A percentile compares a stretch with the other conserved stretches of the same genome.
Evolutionary conservation across 768 basidiomycete species (phyloP).

Genomic region (Termitomyces sp.): DNA sequence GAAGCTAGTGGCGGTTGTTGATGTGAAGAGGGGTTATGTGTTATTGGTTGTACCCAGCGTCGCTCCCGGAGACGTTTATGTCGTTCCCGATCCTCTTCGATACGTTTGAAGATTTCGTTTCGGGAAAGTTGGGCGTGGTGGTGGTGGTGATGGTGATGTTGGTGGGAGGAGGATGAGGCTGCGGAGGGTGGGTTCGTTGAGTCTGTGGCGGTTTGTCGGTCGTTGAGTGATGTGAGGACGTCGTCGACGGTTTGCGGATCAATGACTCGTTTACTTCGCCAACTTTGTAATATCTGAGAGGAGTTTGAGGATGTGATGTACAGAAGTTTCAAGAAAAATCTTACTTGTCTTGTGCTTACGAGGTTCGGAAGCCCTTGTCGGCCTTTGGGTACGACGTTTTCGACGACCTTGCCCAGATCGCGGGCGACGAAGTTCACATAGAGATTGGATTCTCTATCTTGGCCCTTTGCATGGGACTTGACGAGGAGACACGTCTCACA

Average conservation of each 20-base stretch:
- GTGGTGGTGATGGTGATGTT: slow-evolving; percentile 13
- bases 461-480: slow-evolving; percentile 49
- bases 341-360: slow-evolving; percentile 81
- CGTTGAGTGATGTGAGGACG: slow-evolving; percentile 52
- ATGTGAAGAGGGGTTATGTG: slow-evolving; percentile 44
- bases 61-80: slow-evolving; percentile 90
- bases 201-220: slow-evolving; percentile 28
- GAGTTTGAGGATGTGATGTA: not conserved
- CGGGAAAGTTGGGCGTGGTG: slow-evolving; percentile 43
- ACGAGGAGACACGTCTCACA: slow-evolving; percentile 75
- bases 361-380: slow-evolving; percentile 85
- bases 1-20: slow-evolving; percentile 48
- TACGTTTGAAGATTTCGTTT: slow-evolving; percentile 76
- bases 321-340: slow-evolving; percentile 13
- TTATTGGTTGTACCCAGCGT: slow-evolving; percentile 84
- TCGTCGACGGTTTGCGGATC: slow-evolving; percentile 78
- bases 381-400: slow-evolving; percentile 85
- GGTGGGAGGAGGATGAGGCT: slow-evolving; percentile 18
- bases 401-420: slow-evolving; percentile 77
- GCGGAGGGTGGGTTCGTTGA: slow-evolving; percentile 10
- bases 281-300: slow-evolving; percentile 82
- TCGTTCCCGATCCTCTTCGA: slow-evolving; percentile 90
- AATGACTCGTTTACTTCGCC: slow-evolving; percentile 81
- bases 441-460: slow-evolving; percentile 43
- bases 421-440: slow-evolving; percentile 77